phyloP scores from a whole-genome alignment of 345 rosid genomes.

The Adansonia digitata region DNA sequence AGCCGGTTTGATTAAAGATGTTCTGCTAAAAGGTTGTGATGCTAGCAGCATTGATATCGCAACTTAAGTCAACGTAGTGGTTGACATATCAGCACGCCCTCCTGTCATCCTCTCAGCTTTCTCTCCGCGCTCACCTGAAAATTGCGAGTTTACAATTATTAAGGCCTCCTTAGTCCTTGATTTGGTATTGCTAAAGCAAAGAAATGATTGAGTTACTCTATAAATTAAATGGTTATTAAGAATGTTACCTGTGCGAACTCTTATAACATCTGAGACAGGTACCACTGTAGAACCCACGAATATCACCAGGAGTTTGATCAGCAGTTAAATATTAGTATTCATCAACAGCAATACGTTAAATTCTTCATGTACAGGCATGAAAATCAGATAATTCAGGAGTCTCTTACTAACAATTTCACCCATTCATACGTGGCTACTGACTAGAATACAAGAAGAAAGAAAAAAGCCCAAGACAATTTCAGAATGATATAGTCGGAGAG shows the following conservation, averaged over 20 bases:
- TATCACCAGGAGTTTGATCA: slow-evolving; percentile 15
- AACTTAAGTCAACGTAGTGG: slow-evolving; percentile 17
- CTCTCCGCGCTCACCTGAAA: slow-evolving; percentile 82
- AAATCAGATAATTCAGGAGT: background rate
- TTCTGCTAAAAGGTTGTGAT: background rate
- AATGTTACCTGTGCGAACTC: slow-evolving; percentile 68
- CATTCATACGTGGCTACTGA: background rate
- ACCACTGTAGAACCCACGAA: slow-evolving; percentile 50
- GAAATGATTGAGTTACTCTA: background rate
- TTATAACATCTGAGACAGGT: slow-evolving; percentile 69
- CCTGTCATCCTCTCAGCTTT: slow-evolving; percentile 83
- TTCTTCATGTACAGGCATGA: background rate
- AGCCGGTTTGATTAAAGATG: background rate
- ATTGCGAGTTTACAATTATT: background rate
- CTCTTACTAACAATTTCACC: background rate
- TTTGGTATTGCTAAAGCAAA: background rate
- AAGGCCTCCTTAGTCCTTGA: background rate
- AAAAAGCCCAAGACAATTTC: background rate
- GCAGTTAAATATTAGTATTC: background rate
- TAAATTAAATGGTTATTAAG: background rate
- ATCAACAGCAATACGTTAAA: background rate
- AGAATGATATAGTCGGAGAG: background rate
- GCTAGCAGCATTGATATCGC: background rate
- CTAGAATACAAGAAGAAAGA: background rate
- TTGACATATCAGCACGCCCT: slow-evolving; percentile 46